Evolutionary conservation across 176 grass and related monocot species (phyloP).

Genomic region (Eragrostis curvula): DNA sequence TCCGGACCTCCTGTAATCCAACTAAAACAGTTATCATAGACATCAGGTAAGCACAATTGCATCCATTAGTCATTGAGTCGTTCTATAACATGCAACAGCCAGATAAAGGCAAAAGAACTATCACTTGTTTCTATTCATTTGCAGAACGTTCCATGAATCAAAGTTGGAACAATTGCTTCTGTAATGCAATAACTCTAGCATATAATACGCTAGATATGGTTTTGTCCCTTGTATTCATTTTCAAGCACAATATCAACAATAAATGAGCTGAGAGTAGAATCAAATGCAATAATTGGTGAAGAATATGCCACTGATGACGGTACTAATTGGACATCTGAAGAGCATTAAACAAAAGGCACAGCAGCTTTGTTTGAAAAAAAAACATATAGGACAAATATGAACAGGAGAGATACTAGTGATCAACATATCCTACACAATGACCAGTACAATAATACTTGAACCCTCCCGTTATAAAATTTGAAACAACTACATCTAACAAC

Average conservation of each 20-base stretch:
- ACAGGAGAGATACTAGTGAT: background rate
- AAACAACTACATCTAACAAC: background rate
- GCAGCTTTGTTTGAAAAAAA: conserved; percentile 5
- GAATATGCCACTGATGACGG: conserved; percentile 1
- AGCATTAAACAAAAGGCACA: conserved; percentile 18
- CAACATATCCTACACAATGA: conserved; percentile 21
- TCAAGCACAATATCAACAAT: background rate
- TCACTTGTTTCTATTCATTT: background rate
- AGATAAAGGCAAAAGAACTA: background rate
- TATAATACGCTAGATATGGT: background rate
- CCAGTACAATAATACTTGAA: background rate
- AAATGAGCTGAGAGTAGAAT: background rate
- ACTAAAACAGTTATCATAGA: background rate
- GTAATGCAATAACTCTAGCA: conserved; percentile 3
- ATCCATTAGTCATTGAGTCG: background rate
- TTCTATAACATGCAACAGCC: background rate
- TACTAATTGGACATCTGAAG: conserved; percentile 22
- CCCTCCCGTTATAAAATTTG: background rate
- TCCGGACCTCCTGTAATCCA: conserved; percentile 44
- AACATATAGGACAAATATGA: background rate
- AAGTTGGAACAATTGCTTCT: background rate
- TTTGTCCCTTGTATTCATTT: conserved; percentile 29
- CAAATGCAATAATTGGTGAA: conserved; percentile 29
- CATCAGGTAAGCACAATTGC: background rate
- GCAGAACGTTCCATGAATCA: background rate